Conservation (phyloP, 164 flowering plant species). For the Paratinospora sagittata region DNA sequence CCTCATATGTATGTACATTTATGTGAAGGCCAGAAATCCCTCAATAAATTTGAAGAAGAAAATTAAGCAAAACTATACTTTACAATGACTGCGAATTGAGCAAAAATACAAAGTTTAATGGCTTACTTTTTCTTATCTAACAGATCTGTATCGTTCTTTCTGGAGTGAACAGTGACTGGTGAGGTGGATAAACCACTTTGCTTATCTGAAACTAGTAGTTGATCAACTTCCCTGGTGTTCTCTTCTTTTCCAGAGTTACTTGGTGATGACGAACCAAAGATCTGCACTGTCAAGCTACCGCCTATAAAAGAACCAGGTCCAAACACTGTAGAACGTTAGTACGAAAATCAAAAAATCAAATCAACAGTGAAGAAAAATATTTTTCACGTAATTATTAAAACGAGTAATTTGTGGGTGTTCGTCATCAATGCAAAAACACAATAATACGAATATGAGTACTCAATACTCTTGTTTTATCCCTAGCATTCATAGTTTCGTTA, state of each 20-base stretch:
- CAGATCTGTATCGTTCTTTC: conserved; percentile 18
- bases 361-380: background rate
- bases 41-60: background rate
- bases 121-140: conserved; percentile 20
- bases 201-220: conserved; percentile 23
- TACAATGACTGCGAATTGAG: background rate
- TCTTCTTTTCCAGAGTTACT: conserved; percentile 18
- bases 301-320: conserved; percentile 28
- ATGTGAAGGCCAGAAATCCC: background rate
- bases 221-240: conserved; percentile 16
- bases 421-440: too few relatives aligned
- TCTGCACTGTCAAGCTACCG: conserved; percentile 76
- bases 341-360: background rate
- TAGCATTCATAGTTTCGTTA: too few relatives aligned
- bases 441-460: too few relatives aligned
- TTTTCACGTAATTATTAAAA: background rate
- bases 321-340: background rate
- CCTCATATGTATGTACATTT: background rate
- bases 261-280: conserved; percentile 39
- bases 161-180: conserved; percentile 20
- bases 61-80: background rate
- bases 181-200: conserved; percentile 14
- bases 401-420: too few relatives aligned
- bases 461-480: too few relatives aligned
- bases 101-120: background rate